phyloP scores from a whole-genome alignment of 140 eudicot genomes.

The Oenanthe javanica region DNA sequence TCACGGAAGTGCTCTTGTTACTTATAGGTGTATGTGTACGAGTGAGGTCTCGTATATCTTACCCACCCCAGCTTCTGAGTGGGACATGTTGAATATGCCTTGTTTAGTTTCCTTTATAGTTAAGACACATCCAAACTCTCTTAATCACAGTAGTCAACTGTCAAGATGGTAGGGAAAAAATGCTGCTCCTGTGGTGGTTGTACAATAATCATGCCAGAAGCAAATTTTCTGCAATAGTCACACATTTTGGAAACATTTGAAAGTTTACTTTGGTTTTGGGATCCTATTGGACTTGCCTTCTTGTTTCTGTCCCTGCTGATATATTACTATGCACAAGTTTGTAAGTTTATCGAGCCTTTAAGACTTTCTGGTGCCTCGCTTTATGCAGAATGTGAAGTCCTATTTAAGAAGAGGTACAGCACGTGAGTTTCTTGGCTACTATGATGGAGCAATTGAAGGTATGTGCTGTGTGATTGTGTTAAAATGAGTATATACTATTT shows the following conservation, averaged over 20 bases:
- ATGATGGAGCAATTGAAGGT: constrained; percentile 86
- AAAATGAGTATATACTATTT: not conserved
- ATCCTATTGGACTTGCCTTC: not conserved
- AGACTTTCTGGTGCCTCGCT: not conserved
- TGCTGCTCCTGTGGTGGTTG: not conserved
- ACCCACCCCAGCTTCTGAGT: not conserved
- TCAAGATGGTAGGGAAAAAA: not conserved
- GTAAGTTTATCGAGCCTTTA: not conserved
- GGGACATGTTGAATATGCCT: not conserved
- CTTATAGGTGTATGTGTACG: not conserved
- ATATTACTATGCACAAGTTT: not conserved
- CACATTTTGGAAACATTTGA: not conserved
- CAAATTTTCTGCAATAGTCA: not conserved
- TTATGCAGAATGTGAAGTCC: constrained; percentile 77
- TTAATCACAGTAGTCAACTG: not conserved
- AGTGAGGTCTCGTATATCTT: not conserved
- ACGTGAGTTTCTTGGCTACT: constrained; percentile 79
- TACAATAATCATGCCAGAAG: not conserved
- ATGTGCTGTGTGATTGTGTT: not conserved
- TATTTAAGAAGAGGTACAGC: constrained; percentile 91
- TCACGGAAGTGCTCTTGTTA: not conserved
- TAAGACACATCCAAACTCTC: not conserved
- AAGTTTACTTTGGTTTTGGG: not conserved
- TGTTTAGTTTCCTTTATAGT: not conserved
- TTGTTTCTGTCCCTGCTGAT: not conserved